Evolutionary conservation across 2,329 filamentous ascomycete species (phyloP), one percentile per base, ranked within the genome.

Genomic region (Kalaharituber pfeilii): DNA sequence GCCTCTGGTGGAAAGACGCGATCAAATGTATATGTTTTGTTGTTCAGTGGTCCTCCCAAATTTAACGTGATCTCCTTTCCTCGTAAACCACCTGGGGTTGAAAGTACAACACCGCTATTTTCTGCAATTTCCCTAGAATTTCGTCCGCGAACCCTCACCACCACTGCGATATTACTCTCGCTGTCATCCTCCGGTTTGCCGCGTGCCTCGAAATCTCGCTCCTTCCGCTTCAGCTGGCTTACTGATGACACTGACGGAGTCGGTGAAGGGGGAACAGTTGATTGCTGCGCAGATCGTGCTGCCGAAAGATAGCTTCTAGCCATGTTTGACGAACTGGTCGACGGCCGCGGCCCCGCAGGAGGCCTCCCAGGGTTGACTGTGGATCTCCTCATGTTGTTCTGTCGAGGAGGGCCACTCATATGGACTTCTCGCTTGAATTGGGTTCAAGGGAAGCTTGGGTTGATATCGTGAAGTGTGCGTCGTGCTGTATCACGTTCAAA

Each of bases 91-190:
- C 91, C 84, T 5, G 62, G 62, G 2, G 88, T 89, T 24, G 77
- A 80, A 8, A 98, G 80, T 1, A 96, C 88, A 1, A 96, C 87
- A 36, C 86, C 85, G 66, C 87, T 95, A 69, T 94, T 98, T 68
- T 98, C 91, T 62, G 81, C 78, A 52, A 95, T 81, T 70, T 98
- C 91, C 62, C 89, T 81, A 62, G 94, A 85, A 66, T 85, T 96
- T 59, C 91, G 82, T 4, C 89, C 91, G 62, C 91, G 79, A 71
- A 89, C 98, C 60, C 91, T 78, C 55, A 98, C 93, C 29, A 96
- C 88, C 49, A 98, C 91, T 67, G 93, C 91, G 69, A 98, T 98
- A 67, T 95, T 98, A 6, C 89, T 96, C 68, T 94, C 87, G 63
- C 88, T 81, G 51, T 77, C 76, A 8, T 53, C 64, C 25, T 50